These are phyloP conservation scores for Phaffomyces thermotolerans DNA, from an alignment of 805 yeast genomes.

Conservation along the genomic window DNA sequence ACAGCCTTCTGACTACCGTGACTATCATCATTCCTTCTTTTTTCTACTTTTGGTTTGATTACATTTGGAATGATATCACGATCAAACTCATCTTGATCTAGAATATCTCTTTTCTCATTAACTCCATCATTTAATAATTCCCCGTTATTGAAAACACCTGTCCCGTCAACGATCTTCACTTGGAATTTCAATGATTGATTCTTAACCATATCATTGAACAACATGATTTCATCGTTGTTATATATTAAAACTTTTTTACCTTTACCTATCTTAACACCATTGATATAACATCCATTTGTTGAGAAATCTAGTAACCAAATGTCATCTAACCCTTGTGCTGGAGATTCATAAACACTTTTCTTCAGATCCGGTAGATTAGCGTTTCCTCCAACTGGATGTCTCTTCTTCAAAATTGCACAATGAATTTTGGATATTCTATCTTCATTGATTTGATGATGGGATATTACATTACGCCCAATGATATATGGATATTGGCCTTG, in stretches of 20 bases:
- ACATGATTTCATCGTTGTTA: conserved; percentile 57
- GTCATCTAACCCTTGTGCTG: conserved; percentile 67
- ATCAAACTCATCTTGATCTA: conserved; percentile 14
- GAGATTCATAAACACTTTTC: conserved; percentile 50
- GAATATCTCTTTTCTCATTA: conserved; percentile 1
- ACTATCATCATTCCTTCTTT: not conserved
- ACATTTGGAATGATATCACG: conserved; percentile 7
- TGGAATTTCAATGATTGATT: conserved; percentile 47
- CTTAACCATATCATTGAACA: conserved; percentile 54
- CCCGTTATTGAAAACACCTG: conserved; percentile 57
- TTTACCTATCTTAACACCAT: conserved; percentile 50
- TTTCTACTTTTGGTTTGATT: not conserved
- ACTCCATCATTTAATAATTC: conserved; percentile 8
- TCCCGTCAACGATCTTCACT: conserved; percentile 47
- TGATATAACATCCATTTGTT: conserved; percentile 72
- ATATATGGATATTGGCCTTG: conserved; percentile 62
- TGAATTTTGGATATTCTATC: conserved; percentile 79
- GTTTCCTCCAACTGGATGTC: conserved; percentile 46
- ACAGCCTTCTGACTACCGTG: conserved; percentile 12
- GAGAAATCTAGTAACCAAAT: conserved; percentile 77
- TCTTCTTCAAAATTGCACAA: conserved; percentile 56
- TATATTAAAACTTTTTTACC: conserved; percentile 54
- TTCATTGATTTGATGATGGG: conserved; percentile 59
- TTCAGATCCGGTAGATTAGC: not conserved
- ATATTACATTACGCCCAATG: conserved; percentile 64